Conservation (phyloP, 768 basidiomycete genomes). For the Leccinum subgranulosum region DNA sequence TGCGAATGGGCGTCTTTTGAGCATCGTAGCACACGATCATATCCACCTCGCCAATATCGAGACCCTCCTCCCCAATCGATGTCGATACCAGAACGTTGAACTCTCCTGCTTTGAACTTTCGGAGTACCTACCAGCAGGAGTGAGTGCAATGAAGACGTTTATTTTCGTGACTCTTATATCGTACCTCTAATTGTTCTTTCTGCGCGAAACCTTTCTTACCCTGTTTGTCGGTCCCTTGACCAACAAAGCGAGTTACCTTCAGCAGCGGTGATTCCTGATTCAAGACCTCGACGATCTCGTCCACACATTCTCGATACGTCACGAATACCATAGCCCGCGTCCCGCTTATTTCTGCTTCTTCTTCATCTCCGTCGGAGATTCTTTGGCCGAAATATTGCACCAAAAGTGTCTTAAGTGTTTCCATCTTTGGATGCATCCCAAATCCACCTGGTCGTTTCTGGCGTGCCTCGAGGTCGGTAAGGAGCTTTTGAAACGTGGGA, state of each 20-base stretch:
- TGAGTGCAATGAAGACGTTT: slow-evolving; percentile 7
- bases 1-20: slow-evolving; percentile 93
- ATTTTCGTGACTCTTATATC: slow-evolving; percentile 15
- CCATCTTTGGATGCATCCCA: slow-evolving; percentile 88
- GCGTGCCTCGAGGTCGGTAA: slow-evolving; percentile 65
- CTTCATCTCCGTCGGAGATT: slow-evolving; percentile 42
- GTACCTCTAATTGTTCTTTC: slow-evolving; percentile 86
- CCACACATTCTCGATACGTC: slow-evolving; percentile 85
- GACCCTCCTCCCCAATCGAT: slow-evolving; percentile 95
- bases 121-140: slow-evolving; percentile 59
- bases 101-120: slow-evolving; percentile 80
- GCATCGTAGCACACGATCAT: slow-evolving; percentile 95
- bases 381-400: slow-evolving; percentile 66
- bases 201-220: slow-evolving; percentile 88
- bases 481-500: slow-evolving; percentile 58
- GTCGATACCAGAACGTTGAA: slow-evolving; percentile 95
- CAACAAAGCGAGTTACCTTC: slow-evolving; percentile 83
- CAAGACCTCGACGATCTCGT: slow-evolving; percentile 82
- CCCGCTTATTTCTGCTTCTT: slow-evolving; percentile 20
- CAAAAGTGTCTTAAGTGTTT: slow-evolving; percentile 68
- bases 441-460: slow-evolving; percentile 45
- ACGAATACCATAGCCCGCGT: slow-evolving; percentile 94
- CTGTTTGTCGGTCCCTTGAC: slow-evolving; percentile 81
- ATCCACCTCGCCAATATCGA: slow-evolving; percentile 98
- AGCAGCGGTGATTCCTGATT: slow-evolving; percentile 76